These are phyloP conservation scores for Cerioporus squamosus DNA, from an alignment of 1,284 basidiomycete genomes.

Conservation along the genomic window DNA sequence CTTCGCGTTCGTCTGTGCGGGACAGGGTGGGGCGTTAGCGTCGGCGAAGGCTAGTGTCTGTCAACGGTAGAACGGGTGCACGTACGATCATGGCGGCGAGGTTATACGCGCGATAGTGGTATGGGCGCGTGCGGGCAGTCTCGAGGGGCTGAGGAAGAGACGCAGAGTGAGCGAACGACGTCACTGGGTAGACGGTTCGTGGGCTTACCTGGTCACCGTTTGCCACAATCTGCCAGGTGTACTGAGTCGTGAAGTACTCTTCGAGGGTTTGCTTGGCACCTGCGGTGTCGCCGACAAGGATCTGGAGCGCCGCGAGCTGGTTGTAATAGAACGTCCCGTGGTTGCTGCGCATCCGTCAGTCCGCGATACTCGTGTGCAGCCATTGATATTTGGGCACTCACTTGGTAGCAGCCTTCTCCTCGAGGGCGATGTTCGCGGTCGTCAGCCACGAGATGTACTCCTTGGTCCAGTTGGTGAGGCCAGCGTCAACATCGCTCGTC, in stretches of 20 bases:
- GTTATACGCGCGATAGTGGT: conserved; percentile 71
- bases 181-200: not conserved
- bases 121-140: conserved; percentile 59
- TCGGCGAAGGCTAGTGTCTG: not conserved
- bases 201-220: conserved; percentile 41
- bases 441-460: conserved; percentile 61
- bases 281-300: conserved; percentile 37
- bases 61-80: conserved; percentile 6
- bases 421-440: conserved; percentile 43
- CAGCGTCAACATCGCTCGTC: conserved; percentile 53
- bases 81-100: conserved; percentile 69
- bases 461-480: conserved; percentile 51
- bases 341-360: conserved; percentile 30
- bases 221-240: conserved; percentile 41
- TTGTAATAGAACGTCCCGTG: conserved; percentile 41
- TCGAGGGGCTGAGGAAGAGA: conserved; percentile 53
- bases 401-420: conserved; percentile 53
- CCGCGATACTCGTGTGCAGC: not conserved
- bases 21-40: not conserved
- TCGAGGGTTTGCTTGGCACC: conserved; percentile 38
- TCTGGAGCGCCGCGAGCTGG: conserved; percentile 41
- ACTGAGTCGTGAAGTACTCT: conserved; percentile 41
- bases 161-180: not conserved
- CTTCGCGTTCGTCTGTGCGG: conserved; percentile 55
- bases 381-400: conserved; percentile 36